Base-by-base conservation (phyloP, 805 yeast species). In the Lipomyces spencermartinsiae region DNA sequence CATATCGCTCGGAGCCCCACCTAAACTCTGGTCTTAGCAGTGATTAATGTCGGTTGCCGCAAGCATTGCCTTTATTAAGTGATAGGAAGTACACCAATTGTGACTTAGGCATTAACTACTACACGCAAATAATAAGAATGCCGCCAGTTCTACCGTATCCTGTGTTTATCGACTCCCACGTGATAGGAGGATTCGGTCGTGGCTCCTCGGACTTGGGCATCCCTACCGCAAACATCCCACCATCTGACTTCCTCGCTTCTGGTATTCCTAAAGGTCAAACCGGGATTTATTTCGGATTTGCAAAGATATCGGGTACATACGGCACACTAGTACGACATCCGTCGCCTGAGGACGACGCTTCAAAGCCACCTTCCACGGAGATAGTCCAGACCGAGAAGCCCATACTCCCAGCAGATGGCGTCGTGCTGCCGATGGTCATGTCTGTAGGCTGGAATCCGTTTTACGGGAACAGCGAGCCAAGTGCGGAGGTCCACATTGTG, bases 401-500 rank as follows among this genome's bases (percentile, higher is more conserved):
- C 59, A 37, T 65, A n/a, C 34, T 62, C 0, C 76, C 0, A 12
- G 74, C 73, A 2, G 85, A 83, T 54, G 61, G 59, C 7, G 22
- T 9, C 5, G 83, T 83, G 1, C 80, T 87, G 33, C 98, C 98
- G 0, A 92, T 93, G 89, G 99, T 95, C 8, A 89, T 94, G 91
- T 91, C 97, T 8, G 84, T 95, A 22, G 99, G 99, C 0, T 92
- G 93, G 91, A 95, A 95, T 76, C 98, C 99, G 51, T 94, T 89
- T 77, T 95, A 87, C 80, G 85, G 88, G 33, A 93, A 95, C 78
- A 83, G 86, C 61, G 85, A 85, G 73, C 92, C 91, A 79, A 88
- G 97, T 0, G 96, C 95, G 2, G 84, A 95, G 74, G 82, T 95
- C 29, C 97, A 95, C 78, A 84, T 95, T 4, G 83, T 95, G 64